A percentile compares a stretch with the other conserved stretches of the same genome.
These are phyloP conservation scores for Solanum habrochaites DNA, from an alignment of 257 asterid genomes.

Conservation along the genomic window DNA sequence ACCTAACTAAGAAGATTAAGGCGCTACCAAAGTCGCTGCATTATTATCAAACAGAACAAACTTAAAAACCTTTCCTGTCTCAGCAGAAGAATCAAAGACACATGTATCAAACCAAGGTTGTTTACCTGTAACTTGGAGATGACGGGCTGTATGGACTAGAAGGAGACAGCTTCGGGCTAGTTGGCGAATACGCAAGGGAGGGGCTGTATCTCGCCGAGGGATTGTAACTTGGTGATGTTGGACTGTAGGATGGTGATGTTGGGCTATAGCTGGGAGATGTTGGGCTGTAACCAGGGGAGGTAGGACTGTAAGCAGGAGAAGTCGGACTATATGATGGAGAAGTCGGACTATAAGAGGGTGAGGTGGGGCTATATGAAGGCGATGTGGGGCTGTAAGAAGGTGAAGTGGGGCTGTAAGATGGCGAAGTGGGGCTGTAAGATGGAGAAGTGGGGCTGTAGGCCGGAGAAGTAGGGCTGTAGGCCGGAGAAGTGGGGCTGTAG, in stretches of 20 bases:
- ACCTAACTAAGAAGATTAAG: neutral
- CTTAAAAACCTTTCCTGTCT: neutral
- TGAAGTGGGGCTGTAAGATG: constrained; percentile 76
- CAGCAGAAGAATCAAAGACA: neutral
- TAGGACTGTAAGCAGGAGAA: constrained; percentile 76
- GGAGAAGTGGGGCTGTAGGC: constrained; percentile 88
- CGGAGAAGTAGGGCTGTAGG: constrained; percentile 83
- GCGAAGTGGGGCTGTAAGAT: constrained; percentile 76
- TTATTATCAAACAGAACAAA: neutral
- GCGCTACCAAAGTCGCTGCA: neutral
- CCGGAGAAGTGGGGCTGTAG: constrained; percentile 81
- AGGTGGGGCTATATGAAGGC: constrained; percentile 79
- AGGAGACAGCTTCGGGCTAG: constrained; percentile 79
- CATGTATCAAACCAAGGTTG: neutral
- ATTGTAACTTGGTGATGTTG: constrained; percentile 72
- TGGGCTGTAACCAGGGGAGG: constrained; percentile 88
- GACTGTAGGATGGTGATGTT: constrained; percentile 69
- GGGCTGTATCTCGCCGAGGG: constrained; percentile 93
- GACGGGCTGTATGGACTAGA: constrained; percentile 95
- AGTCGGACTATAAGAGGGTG: constrained; percentile 73
- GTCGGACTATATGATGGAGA: constrained; percentile 77
- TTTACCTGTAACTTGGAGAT: constrained; percentile 93
- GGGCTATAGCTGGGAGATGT: constrained; percentile 91
- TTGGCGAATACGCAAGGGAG: constrained; percentile 89
- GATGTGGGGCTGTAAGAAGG: constrained; percentile 89